Base-by-base conservation (phyloP, 179 eudicot species). In the Heliamphora pulchella region DNA sequence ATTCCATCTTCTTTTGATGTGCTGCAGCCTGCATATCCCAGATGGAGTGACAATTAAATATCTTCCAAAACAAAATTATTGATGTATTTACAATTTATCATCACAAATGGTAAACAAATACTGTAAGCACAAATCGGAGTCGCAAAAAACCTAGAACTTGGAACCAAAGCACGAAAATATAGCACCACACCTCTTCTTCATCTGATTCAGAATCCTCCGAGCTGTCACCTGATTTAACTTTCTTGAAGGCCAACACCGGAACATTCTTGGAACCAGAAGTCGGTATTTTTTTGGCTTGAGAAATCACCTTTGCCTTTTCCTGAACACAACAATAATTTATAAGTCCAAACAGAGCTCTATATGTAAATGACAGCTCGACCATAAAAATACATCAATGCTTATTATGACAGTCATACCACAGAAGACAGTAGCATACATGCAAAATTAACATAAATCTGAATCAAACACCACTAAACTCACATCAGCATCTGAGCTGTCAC, bases 1-100 rank as follows among this genome's bases (percentile, higher is more conserved):
- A 82, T 39, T 86, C 87, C 4, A 64, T 85, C 65, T 85, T 77
- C 87, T 89, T 89, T 76, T 81, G 85, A 50, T 61, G 20, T 57
- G 85, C 82, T 65, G 81, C 71, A 66, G 75, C 71, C 71, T 66
- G 46, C 71, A 31, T 66, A 43, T 66, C 47, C 39, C 71, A 66
- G 39, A 66, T 39, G 10, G 71, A 39, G 51, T 1, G 4, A 46
- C 5, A 41, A 65, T 65, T 31, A 65, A 65, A 65, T 31, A 65
- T 10, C 31, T 66, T 66, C 2, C 46, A 43, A 41, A 39, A 6
- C 15, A 5, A 66, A 66, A 66, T 39, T 22, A 9, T 11, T 66
- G 0, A 7, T 22, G 20, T 64, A 64, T 64, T 64, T 64, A 2
- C 5, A 0, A 1, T 65, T 67, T 5, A 67, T 41, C n/a, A 41